Conservation (phyloP, 2,329 filamentous ascomycete species). For the Ophiognomonia clavigignenti-juglandacearum region DNA sequence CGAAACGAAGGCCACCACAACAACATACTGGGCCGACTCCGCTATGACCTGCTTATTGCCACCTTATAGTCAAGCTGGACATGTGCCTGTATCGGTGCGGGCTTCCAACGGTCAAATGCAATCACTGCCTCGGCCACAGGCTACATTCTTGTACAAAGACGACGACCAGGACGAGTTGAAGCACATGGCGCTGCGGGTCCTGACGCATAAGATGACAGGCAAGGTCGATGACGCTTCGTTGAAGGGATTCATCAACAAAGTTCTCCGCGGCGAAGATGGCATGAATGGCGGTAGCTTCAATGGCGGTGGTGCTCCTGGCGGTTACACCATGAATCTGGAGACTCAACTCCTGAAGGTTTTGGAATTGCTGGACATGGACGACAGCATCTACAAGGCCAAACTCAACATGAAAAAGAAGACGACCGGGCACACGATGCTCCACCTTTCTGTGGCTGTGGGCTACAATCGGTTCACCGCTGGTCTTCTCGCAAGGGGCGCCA, state of each 20-base stretch:
- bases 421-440: slow-evolving; percentile 76
- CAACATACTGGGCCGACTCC: slow-evolving; percentile 75
- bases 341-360: slow-evolving; percentile 65
- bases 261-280: slow-evolving; percentile 44
- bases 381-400: slow-evolving; percentile 61
- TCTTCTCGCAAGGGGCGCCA: slow-evolving; percentile 71
- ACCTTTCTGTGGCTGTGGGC: slow-evolving; percentile 71
- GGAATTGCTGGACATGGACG: slow-evolving; percentile 75
- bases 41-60: slow-evolving; percentile 77
- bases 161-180: slow-evolving; percentile 66
- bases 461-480: slow-evolving; percentile 72
- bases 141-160: slow-evolving; percentile 68
- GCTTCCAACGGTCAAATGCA: slow-evolving; percentile 35
- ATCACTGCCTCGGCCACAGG: slow-evolving; percentile 31
- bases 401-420: slow-evolving; percentile 58
- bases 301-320: slow-evolving; percentile 21
- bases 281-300: slow-evolving; percentile 40
- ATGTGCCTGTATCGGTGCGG: slow-evolving; percentile 67
- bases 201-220: slow-evolving; percentile 61
- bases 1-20: slow-evolving; percentile 57
- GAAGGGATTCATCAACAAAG: slow-evolving; percentile 55
- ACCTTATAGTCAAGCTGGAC: slow-evolving; percentile 61
- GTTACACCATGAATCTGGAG: slow-evolving; percentile 46
- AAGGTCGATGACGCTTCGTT: slow-evolving; percentile 50
- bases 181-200: slow-evolving; percentile 59